Evolutionary conservation across 345 rosid genomes (phyloP).

Genomic region (Pugionium dolabratum): DNA sequence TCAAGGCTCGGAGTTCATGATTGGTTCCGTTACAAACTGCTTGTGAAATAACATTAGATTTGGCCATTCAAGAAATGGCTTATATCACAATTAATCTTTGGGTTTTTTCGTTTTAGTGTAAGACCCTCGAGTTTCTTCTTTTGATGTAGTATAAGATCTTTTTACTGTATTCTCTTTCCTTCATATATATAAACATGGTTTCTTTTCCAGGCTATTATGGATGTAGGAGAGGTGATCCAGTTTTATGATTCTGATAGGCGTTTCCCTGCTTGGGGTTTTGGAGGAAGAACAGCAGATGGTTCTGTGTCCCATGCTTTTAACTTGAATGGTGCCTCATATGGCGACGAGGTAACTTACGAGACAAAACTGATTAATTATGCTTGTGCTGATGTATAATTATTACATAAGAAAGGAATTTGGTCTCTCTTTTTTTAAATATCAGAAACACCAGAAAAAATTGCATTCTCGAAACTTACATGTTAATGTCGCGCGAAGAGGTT

Average conservation of each 20-base stretch:
- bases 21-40: neutral
- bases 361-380: neutral
- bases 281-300: conserved; percentile 63
- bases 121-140: conserved; percentile 7
- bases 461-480: neutral
- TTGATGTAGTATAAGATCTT: neutral
- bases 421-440: neutral
- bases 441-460: conserved; percentile 4
- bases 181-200: conserved; percentile 6
- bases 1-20: neutral
- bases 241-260: conserved; percentile 79
- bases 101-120: neutral
- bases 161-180: neutral
- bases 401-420: neutral
- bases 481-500: neutral
- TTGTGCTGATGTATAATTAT: neutral
- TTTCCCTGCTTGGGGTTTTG: conserved; percentile 92
- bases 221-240: conserved; percentile 83
- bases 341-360: conserved; percentile 53
- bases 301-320: conserved; percentile 77
- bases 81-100: neutral
- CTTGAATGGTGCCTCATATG: conserved; percentile 61
- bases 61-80: too few species aligned
- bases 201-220: conserved; percentile 69
- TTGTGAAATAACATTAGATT: neutral